A percentile compares a stretch with the other conserved stretches of the same genome.
Conservation (phyloP, 2,329 filamentous ascomycete species). For the Macrophomina phaseolina region DNA sequence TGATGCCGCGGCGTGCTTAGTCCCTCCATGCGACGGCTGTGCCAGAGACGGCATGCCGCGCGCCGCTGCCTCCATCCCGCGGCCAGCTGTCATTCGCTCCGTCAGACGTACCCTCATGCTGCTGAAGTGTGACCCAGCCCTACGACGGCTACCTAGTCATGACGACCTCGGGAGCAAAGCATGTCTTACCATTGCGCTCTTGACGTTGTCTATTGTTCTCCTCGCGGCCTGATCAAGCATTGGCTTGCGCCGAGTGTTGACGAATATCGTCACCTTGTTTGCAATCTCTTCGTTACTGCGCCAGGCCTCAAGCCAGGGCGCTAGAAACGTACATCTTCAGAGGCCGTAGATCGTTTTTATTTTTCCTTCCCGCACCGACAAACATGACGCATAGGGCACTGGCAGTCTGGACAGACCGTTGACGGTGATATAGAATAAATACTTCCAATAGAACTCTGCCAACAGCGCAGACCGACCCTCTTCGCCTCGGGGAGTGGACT, state of each 20-base stretch:
- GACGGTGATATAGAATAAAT: not conserved
- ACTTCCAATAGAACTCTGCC: no score
- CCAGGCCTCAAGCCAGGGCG: not conserved
- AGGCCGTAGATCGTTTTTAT: not conserved
- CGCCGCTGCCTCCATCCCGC: not conserved
- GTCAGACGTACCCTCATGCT: not conserved
- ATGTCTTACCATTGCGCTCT: not conserved
- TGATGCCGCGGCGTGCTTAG: not conserved
- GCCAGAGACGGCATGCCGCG: constrained; percentile 5
- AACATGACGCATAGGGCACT: no score
- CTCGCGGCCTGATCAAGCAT: not conserved
- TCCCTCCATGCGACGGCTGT: not conserved
- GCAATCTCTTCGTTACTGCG: constrained; percentile 1
- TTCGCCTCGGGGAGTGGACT: no score
- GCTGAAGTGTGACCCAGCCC: constrained; percentile 5
- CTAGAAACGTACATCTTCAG: not conserved
- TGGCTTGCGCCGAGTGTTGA: not conserved
- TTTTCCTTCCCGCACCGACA: no score
- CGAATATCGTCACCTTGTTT: not conserved
- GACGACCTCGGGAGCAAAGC: not conserved
- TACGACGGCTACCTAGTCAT: not conserved
- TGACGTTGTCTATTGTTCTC: not conserved
- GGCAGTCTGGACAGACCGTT: not conserved
- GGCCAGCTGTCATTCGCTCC: not conserved
- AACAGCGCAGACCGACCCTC: no score